These are phyloP conservation scores for Dryas octopetala DNA, from an alignment of 306 rosid genomes.

Conservation along the genomic window DNA sequence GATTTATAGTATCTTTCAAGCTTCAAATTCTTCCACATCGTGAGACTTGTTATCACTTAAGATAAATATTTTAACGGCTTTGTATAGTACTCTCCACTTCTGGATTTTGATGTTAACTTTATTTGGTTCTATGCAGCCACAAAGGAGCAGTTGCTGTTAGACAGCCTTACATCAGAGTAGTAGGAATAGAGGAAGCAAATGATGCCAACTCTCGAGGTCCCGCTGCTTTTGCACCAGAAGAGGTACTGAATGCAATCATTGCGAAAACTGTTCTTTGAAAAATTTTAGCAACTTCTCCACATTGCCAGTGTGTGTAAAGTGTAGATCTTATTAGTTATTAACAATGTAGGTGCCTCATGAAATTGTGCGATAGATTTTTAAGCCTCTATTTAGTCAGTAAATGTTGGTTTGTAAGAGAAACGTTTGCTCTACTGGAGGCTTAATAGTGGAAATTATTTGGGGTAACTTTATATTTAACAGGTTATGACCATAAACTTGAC, in stretches of 20 bases:
- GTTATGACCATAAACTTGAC: not conserved
- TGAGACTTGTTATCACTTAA: conserved; percentile 35
- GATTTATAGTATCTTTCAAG: conserved; percentile 88
- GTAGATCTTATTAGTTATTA: not conserved
- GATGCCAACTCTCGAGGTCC: conserved; percentile 78
- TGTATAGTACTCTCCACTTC: not conserved
- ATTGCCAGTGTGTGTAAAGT: not conserved
- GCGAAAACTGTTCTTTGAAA: not conserved
- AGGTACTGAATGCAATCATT: conserved; percentile 47
- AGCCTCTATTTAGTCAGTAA: not conserved
- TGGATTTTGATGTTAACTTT: conserved; percentile 10
- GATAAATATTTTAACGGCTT: conserved; percentile 10
- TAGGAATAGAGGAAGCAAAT: conserved; percentile 82
- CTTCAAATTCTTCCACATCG: conserved; percentile 77
- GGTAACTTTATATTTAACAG: not conserved
- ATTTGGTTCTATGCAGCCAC: conserved; percentile 50
- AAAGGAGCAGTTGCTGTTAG: conserved; percentile 96
- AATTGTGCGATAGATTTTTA: not conserved
- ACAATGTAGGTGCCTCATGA: not conserved
- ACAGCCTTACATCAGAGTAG: conserved; percentile 95
- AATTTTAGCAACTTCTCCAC: conserved; percentile 13
- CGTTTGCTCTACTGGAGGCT: not conserved
- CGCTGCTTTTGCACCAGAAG: conserved; percentile 62
- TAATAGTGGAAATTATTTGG: not conserved
- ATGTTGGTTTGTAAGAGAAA: not conserved